Conservation (phyloP, 495 filamentous ascomycete species). For the Amorphotheca resinae region DNA sequence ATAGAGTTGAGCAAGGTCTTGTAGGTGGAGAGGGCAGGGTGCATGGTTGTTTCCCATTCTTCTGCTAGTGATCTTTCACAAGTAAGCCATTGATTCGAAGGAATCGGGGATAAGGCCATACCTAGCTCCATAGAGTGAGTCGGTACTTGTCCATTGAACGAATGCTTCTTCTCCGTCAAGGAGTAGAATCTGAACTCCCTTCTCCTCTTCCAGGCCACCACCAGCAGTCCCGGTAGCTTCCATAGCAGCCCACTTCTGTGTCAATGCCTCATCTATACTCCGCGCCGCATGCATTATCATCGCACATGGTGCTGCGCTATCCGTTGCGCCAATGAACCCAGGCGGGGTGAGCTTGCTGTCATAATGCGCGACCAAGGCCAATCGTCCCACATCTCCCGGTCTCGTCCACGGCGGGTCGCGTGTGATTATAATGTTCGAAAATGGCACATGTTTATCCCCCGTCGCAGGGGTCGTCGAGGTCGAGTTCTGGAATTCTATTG, state of each 20-base stretch:
- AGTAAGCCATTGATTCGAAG: constrained; percentile 2
- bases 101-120: constrained; percentile 21
- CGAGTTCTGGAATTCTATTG: constrained; percentile 72
- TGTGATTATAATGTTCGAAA: constrained; percentile 75
- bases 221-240: constrained; percentile 40
- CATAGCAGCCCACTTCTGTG: constrained; percentile 68
- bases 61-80: constrained; percentile 50
- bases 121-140: constrained; percentile 81
- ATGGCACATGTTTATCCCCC: constrained; percentile 56
- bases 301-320: constrained; percentile 87
- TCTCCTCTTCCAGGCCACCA: constrained; percentile 48
- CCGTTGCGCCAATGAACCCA: constrained; percentile 88
- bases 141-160: constrained; percentile 56
- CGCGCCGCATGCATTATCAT: constrained; percentile 79
- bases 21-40: constrained; percentile 62
- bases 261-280: constrained; percentile 66
- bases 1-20: constrained; percentile 65
- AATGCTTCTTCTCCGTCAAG: constrained; percentile 96
- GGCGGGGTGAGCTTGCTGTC: constrained; percentile 71
- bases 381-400: constrained; percentile 58
- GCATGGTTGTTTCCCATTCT: constrained; percentile 51
- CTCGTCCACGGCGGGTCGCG: constrained; percentile 76
- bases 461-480: constrained; percentile 67
- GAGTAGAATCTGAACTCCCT: constrained; percentile 80
- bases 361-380: constrained; percentile 91